Evolutionary conservation across 352 stramenopile species (phyloP).

Genomic region (Elongisporangium prolatum): DNA sequence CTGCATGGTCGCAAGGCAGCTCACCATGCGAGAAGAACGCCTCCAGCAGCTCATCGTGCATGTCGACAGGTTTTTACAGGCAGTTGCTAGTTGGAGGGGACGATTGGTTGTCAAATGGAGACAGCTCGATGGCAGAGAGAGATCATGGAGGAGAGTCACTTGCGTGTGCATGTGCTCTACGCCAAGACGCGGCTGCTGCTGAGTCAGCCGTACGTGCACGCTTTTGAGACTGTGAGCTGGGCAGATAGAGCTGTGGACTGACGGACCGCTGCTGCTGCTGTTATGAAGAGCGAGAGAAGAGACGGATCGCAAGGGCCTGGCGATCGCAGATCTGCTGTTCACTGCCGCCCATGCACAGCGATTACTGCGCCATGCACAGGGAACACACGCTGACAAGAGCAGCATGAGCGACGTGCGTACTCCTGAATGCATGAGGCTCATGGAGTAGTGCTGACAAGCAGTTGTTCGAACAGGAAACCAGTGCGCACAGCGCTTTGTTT

Average conservation of each 20-base stretch:
- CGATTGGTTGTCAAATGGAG: neutral
- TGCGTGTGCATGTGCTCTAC: neutral
- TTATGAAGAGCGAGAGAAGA: neutral
- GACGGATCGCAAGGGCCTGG: neutral
- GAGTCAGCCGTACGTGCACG: neutral
- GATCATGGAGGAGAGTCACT: neutral
- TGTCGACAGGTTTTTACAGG: neutral
- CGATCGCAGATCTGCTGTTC: slow-evolving; percentile 23
- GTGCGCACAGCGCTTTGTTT: slow-evolving; percentile 5
- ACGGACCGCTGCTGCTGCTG: neutral
- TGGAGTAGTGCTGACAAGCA: neutral
- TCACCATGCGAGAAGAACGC: slow-evolving; percentile 62
- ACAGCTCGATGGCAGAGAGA: neutral
- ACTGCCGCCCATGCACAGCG: slow-evolving; percentile 24
- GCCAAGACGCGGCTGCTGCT: neutral
- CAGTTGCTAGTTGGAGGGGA: neutral
- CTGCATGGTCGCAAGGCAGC: slow-evolving; percentile 11
- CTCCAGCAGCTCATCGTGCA: slow-evolving; percentile 24
- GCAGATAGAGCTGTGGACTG: neutral
- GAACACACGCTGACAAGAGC: neutral
- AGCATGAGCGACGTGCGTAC: neutral
- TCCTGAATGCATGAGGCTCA: neutral
- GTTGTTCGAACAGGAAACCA: neutral
- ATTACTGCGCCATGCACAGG: slow-evolving; percentile 10
- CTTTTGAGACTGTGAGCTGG: neutral